phyloP scores from a whole-genome alignment of 306 rosid species.

The Quercus wislizeni region DNA sequence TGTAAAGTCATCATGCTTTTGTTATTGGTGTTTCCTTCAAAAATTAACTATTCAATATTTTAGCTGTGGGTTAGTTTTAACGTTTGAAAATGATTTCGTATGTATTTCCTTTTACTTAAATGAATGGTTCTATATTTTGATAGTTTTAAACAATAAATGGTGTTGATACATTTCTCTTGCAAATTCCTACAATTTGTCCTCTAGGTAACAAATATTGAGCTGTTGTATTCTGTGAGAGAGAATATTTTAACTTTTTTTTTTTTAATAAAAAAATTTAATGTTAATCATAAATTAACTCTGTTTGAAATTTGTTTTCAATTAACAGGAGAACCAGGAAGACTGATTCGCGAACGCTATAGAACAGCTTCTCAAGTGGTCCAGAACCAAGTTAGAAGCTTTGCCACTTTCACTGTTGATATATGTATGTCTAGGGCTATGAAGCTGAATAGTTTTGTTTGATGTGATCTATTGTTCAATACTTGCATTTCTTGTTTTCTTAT shows the following conservation, averaged over 20 bases:
- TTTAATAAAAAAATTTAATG: background rate
- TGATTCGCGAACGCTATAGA: constrained; percentile 95
- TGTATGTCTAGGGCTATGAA: constrained; percentile 58
- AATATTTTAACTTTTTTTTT: background rate
- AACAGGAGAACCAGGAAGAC: constrained; percentile 90
- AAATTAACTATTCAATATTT: background rate
- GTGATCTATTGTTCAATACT: constrained; percentile 10
- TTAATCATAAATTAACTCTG: constrained; percentile 9
- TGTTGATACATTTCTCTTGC: background rate
- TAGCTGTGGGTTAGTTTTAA: background rate
- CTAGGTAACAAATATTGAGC: background rate
- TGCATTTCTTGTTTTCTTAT: background rate
- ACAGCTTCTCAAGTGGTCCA: constrained; percentile 97
- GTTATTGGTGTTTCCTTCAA: background rate
- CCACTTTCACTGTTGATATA: constrained; percentile 57
- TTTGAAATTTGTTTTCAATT: constrained; percentile 23
- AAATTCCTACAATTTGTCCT: background rate
- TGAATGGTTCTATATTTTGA: background rate
- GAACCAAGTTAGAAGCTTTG: constrained; percentile 95
- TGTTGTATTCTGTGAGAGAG: background rate
- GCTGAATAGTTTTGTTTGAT: constrained; percentile 33
- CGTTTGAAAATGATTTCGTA: background rate
- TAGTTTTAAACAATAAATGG: background rate
- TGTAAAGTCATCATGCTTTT: background rate
- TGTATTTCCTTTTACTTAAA: background rate